phyloP scores from a whole-genome alignment of 2,329 filamentous ascomycete species.

The Pestalotiopsis sp. region DNA sequence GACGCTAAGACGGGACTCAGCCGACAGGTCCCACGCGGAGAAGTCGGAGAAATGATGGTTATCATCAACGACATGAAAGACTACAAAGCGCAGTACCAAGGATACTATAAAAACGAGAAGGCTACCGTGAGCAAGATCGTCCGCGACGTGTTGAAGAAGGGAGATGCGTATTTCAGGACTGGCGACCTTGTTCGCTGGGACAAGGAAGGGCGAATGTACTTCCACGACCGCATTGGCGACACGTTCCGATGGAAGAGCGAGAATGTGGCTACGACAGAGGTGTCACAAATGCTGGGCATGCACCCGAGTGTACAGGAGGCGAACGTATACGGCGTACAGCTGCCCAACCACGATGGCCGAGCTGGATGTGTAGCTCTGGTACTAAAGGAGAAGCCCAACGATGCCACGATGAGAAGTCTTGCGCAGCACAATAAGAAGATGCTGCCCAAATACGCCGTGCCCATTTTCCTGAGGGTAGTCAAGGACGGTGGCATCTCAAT shows the following conservation, averaged over 20 bases:
- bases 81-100: constrained; percentile 70
- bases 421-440: constrained; percentile 58
- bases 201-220: constrained; percentile 72
- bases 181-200: constrained; percentile 82
- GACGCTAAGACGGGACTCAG: constrained; percentile 73
- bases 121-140: constrained; percentile 77
- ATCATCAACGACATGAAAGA: constrained; percentile 68
- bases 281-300: constrained; percentile 71
- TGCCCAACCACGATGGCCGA: constrained; percentile 82
- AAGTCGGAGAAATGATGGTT: constrained; percentile 77
- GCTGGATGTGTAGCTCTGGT: constrained; percentile 79
- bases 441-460: constrained; percentile 75
- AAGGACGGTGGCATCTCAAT: constrained; percentile 59
- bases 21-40: constrained; percentile 56
- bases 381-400: constrained; percentile 48
- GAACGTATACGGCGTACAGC: constrained; percentile 81
- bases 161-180: constrained; percentile 81
- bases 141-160: constrained; percentile 71
- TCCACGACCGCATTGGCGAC: constrained; percentile 80
- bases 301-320: constrained; percentile 73
- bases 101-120: constrained; percentile 75
- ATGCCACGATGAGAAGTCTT: constrained; percentile 57
- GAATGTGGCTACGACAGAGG: constrained; percentile 82
- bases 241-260: constrained; percentile 83
- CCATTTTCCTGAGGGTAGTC: constrained; percentile 75